Conservation (phyloP, 1,139 yeast species). For the Entelexis paramagnoliae region DNA sequence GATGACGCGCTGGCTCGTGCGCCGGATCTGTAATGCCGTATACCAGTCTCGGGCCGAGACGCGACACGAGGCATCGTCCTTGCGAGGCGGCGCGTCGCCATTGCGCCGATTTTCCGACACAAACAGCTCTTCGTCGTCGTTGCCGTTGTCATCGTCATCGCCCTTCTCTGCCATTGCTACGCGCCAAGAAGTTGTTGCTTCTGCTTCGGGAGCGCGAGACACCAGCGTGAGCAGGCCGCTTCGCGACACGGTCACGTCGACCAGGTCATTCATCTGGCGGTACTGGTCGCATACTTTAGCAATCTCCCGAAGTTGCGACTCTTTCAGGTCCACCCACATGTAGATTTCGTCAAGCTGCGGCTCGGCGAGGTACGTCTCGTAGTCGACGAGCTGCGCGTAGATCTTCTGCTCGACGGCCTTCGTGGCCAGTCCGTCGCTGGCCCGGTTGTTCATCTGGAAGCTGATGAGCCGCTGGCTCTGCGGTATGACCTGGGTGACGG, state of each 20-base stretch:
- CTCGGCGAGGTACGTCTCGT: conserved; percentile 24
- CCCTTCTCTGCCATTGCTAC: conserved; percentile 25
- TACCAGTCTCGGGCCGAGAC: conserved; percentile 32
- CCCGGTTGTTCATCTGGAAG: conserved; percentile 13
- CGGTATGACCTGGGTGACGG: conserved; percentile 5
- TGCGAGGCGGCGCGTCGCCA: conserved; percentile 10
- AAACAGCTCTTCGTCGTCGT: conserved; percentile 13
- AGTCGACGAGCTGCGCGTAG: conserved; percentile 26
- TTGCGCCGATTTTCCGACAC: conserved; percentile 7
- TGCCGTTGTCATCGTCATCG: conserved; percentile 15
- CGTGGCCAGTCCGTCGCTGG: conserved; percentile 19
- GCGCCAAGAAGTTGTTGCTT: conserved; percentile 27
- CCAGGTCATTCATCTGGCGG: conserved; percentile 24
- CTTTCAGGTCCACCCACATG: conserved; percentile 19
- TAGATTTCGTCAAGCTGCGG: conserved; percentile 15
- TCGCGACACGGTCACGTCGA: conserved; percentile 26
- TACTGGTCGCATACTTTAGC: conserved; percentile 25
- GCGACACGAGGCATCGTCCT: conserved; percentile 18
- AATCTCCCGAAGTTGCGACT: conserved; percentile 21
- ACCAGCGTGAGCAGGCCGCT: conserved; percentile 27
- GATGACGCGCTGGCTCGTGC: conserved; percentile 28
- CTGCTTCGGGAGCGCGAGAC: conserved; percentile 25
- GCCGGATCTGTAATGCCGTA: conserved; percentile 28
- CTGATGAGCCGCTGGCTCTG: conserved; percentile 12
- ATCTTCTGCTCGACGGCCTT: conserved; percentile 28